A percentile compares a stretch with the other conserved stretches of the same genome.
Conservation (phyloP, 306 rosid species). For the Sophora flavescens region DNA sequence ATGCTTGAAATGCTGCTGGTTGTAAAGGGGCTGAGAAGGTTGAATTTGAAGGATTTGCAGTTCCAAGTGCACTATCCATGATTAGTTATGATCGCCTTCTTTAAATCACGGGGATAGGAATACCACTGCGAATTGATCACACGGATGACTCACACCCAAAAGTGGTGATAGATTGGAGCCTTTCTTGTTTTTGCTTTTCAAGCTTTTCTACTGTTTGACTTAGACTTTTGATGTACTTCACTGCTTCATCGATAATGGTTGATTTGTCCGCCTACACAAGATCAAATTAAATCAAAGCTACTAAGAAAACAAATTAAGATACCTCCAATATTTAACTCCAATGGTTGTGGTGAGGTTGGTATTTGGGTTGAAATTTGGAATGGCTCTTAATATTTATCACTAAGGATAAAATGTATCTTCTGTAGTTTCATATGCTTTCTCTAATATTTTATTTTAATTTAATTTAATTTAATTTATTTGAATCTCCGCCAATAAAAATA, state of each 20-base stretch:
- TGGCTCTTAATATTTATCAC: too few species aligned
- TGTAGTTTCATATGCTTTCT: neutral
- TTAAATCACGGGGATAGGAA: neutral
- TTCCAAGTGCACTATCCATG: neutral
- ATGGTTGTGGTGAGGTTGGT: neutral
- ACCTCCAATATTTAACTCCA: neutral
- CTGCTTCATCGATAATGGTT: conserved; percentile 69
- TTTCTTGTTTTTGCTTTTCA: neutral
- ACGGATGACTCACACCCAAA: too few species aligned
- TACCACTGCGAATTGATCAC: too few species aligned
- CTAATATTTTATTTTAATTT: neutral
- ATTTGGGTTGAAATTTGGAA: too few species aligned
- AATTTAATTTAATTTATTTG: neutral
- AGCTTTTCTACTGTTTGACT: neutral
- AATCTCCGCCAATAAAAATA: too few species aligned
- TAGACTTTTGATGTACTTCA: neutral
- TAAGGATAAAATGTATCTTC: neutral
- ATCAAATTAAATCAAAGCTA: neutral
- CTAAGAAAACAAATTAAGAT: neutral
- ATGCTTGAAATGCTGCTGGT: conserved; percentile 54
- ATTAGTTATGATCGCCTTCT: too few species aligned
- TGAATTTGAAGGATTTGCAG: conserved; percentile 36
- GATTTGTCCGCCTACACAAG: conserved; percentile 65
- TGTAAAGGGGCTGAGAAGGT: neutral
- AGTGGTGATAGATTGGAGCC: neutral